These are phyloP conservation scores for Hirsutella minnesotensis DNA, from an alignment of 2,329 filamentous ascomycete genomes.

Conservation along the genomic window DNA sequence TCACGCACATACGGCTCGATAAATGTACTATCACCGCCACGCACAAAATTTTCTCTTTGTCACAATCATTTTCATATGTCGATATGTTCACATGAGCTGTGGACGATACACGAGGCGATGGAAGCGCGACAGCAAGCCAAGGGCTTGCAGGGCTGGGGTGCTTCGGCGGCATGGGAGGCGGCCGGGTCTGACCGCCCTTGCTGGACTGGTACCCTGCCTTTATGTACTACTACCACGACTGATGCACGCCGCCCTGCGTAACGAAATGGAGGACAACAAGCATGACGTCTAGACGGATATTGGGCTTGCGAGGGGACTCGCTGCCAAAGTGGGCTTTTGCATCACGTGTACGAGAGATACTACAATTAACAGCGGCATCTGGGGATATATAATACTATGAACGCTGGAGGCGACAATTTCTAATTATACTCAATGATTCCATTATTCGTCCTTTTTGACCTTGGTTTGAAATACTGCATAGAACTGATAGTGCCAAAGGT, in stretches of 20 bases:
- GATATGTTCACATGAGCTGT: not conserved
- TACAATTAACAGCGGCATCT: not conserved
- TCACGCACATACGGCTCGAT: not conserved
- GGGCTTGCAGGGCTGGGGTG: not conserved
- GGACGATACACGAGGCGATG: not conserved
- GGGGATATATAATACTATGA: too few relatives aligned
- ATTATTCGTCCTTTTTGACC: too few relatives aligned
- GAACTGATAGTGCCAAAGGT: too few relatives aligned
- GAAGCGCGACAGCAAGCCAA: too few relatives aligned
- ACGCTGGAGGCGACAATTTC: too few relatives aligned
- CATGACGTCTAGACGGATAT: conserved; percentile 1
- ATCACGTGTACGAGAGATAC: not conserved
- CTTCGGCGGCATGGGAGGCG: not conserved
- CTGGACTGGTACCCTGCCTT: not conserved
- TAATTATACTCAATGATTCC: too few relatives aligned
- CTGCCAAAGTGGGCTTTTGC: not conserved
- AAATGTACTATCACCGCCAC: not conserved
- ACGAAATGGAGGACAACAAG: not conserved
- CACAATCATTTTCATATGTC: not conserved
- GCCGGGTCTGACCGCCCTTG: not conserved
- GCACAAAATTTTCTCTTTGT: not conserved
- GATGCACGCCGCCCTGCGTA: not conserved
- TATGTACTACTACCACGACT: not conserved
- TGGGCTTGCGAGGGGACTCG: not conserved
- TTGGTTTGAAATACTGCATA: too few relatives aligned